Base-by-base conservation (phyloP, 371 early-diverging fungal species). In the Nematocida ausubeli region DNA sequence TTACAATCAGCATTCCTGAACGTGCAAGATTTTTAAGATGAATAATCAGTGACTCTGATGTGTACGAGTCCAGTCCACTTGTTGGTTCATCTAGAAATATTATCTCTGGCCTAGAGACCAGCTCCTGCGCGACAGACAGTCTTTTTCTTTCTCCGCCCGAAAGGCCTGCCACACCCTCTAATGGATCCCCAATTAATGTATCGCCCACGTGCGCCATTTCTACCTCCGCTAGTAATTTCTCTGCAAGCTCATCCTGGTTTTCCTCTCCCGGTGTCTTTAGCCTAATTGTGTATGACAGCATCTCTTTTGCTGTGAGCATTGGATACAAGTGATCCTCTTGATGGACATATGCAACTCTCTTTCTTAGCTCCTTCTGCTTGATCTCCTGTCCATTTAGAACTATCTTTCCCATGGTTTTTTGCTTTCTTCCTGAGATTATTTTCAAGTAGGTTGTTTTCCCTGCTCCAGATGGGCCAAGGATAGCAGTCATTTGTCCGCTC, bases 11-110 rank as follows among this genome's bases (percentile, higher is more conserved):
- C 28, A 92, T 89, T 52, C 91, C 90, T 72, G 89, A 89, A 30
- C 88, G 86, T 30, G 89, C 87, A 0, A 95, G 82, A 0, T 89
- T 87, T 6, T 90, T 91, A 24, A 96, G 86, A 24, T 90, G 89
- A 51, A 91, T 88, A 42, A 95, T 89, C 2, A 97, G 92, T 60
- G 92, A 91, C 66, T 89, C 89, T 0, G 96, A 94, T 75, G 92
- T 94, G 84, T 91, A 89, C 12, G 92, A 89, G 85, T 95, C 95
- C 26, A 95, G 86, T 68, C 94, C 93, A 72, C 90, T 89, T 0
- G 92, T 92, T 9, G 91, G 89, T 37, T 91, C 96, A 82, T 96
- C 96, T 88, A 92, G 90, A 80, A 91, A 93, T 69, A 92, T 81
- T 28, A 92, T 89, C 7, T 90, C 89, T 2, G 96, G 92, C 34